These are phyloP conservation scores for Talaromyces rugulosus DNA, from an alignment of 2,329 filamentous ascomycete genomes.

Conservation along the genomic window DNA sequence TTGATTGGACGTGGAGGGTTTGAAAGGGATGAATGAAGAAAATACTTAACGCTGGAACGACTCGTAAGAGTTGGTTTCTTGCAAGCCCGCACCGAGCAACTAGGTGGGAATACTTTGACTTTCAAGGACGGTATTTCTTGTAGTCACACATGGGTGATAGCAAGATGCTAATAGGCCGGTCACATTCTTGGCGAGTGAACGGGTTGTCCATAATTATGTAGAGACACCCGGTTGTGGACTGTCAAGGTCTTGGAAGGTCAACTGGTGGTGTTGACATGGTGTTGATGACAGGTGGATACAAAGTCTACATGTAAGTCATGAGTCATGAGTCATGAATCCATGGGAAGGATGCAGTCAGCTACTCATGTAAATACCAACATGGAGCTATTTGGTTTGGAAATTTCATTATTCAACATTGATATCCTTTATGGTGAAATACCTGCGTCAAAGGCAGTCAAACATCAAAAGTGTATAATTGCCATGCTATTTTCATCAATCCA, in stretches of 20 bases:
- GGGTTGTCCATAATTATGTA: neutral
- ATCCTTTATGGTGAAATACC: too few relatives aligned
- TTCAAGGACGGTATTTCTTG: neutral
- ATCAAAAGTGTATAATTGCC: neutral
- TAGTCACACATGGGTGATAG: neutral
- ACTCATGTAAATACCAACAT: too few relatives aligned
- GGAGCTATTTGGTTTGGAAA: too few relatives aligned
- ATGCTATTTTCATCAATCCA: neutral
- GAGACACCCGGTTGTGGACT: too few relatives aligned
- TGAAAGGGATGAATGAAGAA: neutral
- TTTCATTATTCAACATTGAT: too few relatives aligned
- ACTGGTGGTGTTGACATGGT: too few relatives aligned
- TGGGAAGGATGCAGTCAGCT: too few relatives aligned
- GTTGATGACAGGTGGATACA: too few relatives aligned
- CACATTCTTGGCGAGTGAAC: neutral
- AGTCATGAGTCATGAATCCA: too few relatives aligned
- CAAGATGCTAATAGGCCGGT: neutral
- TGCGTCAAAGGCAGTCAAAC: neutral
- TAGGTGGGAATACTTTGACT: neutral
- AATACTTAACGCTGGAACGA: neutral
- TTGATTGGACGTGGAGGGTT: neutral
- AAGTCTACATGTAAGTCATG: too few relatives aligned
- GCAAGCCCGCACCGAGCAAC: neutral
- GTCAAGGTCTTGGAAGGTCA: too few relatives aligned
- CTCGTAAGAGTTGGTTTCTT: neutral